Evolutionary conservation across 352 stramenopile species (phyloP), one percentile per base, ranked within the genome.

Genomic region (Phytopythium cucurbitacearum): DNA sequence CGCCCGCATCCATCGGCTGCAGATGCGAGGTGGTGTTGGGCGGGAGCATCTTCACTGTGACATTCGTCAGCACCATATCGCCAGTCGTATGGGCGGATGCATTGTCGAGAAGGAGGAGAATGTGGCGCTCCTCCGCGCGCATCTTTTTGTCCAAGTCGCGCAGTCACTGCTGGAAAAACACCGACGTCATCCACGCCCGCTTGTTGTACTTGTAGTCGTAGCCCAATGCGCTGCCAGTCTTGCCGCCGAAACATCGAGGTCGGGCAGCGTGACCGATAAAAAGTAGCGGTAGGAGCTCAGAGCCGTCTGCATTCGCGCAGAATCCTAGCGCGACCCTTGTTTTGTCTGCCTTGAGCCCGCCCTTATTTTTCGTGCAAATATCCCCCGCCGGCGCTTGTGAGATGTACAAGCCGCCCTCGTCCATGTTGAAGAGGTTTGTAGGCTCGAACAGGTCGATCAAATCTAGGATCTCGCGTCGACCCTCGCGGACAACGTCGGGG

Each of bases 151-250:
- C 21, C 21, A 28, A 28, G 1, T 28, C 21, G 21, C 21, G 21
- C 21, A 28, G 21, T 2, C 21, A 28, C 21, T 28, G 21, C 21
- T 28, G 21, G 21, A 28, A 28, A 28, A 28, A 28, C 21, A 28
- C 21, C 21, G 21, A 28, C 13, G 38, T 59, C 57, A 63, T 63
- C 57, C 40, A 63, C 7, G 41, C 45, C 7, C 58, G 57, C 12
- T 54, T 4, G 32, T 56, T 59, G 3, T 34, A 6, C 33, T 32
- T 39, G 39, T 64, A 64, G 33, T 10, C 1, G 40, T 59, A 58
- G 12, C 50, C 44, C 3, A 48, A 49, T 21, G 57, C 40, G 0
- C 16, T 4, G 0, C 39, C 38, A 4, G 37, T 56, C 9, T 15
- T 4, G 33, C 56, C 51, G 2, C 42, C 4, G 12, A 56, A 64